Base-by-base conservation (phyloP, 2,329 filamentous ascomycete species). In the Botryosphaeria agaves region DNA sequence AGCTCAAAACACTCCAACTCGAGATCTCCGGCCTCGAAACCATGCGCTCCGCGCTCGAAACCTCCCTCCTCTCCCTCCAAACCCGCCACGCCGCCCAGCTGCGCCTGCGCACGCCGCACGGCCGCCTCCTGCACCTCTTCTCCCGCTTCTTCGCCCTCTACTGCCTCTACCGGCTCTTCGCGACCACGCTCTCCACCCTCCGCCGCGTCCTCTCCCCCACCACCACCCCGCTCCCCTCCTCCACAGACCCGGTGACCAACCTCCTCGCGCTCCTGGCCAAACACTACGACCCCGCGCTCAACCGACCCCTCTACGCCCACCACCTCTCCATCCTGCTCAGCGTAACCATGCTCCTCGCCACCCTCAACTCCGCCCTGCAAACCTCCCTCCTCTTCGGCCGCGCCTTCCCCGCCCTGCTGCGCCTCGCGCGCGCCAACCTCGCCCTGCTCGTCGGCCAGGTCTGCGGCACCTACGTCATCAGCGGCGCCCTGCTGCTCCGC, bases 251-350 rank as follows among this genome's bases (percentile, higher is more conserved):
- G 1, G 79, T 92, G 48, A 91, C 79, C 56, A 78, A 82, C 38
- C 66, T 87, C 36, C 68, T 92, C 6, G 79, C 80, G 4, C 63
- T 91, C 8, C 56, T 92, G 12, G 81, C 80, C 3, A 76, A 77
- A 33, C 80, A 91, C 55, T 85, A 80, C 69, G 80, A 91, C 46
- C 79, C 80, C 3, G 71, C 75, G 36, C 67, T 92, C 16, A 79
- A 92, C 53, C 79, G 83, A 44, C 66, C 72, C 7, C 78, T 80
- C 7, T 91, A 82, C 81, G 76, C 79, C 14, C 75, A 81, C 18
- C 79, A 83, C 46, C 85, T 91, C 39, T 83, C 77, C 35, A 91
- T 92, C 52, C 59, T 83, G 14, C 64, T 92, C 4, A 82, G 76
- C 5, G 83, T 82, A 12, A 71, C 85, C 29, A 89, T 92, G 49